Percentiles rank a stretch among this genome's conserved stretches.
Conservation (phyloP, 495 filamentous ascomycete genomes). For the Penicillium robsamsonii region DNA sequence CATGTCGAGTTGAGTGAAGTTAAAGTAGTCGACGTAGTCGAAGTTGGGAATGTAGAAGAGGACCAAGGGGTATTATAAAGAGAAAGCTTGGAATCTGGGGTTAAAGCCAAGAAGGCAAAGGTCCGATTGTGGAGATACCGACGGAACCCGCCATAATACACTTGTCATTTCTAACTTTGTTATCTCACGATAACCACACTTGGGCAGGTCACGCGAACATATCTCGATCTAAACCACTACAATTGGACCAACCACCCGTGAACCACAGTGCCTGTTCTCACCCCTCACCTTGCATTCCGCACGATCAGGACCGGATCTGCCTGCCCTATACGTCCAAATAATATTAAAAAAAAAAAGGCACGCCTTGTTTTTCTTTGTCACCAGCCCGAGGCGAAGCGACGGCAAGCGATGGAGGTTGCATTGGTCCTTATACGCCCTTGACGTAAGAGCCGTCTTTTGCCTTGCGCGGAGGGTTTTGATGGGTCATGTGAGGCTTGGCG, state of each 20-base stretch:
- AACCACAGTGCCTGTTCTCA: background rate
- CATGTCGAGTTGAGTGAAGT: conserved; percentile 24
- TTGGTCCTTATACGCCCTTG: conserved; percentile 3
- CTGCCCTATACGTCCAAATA: conserved; percentile 12
- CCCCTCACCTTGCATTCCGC: conserved; percentile 9
- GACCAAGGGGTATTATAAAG: background rate
- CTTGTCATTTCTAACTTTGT: background rate
- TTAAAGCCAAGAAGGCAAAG: conserved; percentile 5
- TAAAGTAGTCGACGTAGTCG: background rate
- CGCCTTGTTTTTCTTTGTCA: conserved; percentile 28
- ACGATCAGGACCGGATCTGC: conserved; percentile 23
- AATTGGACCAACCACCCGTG: conserved; percentile 5
- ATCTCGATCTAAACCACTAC: background rate
- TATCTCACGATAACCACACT: background rate
- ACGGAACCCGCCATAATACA: conserved; percentile 11
- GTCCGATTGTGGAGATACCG: background rate
- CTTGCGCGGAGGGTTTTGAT: conserved; percentile 8
- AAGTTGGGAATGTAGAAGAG: background rate
- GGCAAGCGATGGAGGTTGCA: conserved; percentile 24
- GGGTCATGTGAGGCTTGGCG: conserved; percentile 15
- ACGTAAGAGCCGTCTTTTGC: conserved; percentile 5
- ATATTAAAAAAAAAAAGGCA: background rate
- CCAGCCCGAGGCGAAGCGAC: conserved; percentile 29
- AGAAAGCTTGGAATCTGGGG: conserved; percentile 29
- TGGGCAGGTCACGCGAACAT: conserved; percentile 2